phyloP scores from a whole-genome alignment of 441 rosid genomes.

The Dalechampia spathulata region DNA sequence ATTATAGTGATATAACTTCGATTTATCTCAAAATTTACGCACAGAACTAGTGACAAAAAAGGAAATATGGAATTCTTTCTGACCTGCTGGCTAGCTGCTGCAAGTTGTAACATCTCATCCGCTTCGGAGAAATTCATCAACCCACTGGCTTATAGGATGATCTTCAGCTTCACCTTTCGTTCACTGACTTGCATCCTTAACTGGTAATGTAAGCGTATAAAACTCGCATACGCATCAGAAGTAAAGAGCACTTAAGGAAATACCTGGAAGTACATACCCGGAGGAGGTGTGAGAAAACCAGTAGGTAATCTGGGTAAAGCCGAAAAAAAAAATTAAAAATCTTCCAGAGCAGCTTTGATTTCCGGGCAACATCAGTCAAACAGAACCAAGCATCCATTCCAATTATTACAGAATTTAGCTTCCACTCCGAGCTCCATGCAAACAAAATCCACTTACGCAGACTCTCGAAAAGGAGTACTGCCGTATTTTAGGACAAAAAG shows the following conservation, averaged over 20 bases:
- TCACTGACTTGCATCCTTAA: constrained; percentile 31
- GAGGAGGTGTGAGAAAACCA: constrained; percentile 29
- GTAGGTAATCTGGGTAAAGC: constrained; percentile 54
- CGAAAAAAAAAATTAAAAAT: no score
- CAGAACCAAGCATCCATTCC: no score
- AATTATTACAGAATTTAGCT: no score
- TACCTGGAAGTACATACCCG: constrained; percentile 1
- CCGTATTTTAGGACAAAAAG: no score
- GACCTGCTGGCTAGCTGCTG: constrained; percentile 83
- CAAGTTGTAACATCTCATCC: constrained; percentile 67
- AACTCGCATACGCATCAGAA: constrained; percentile 4
- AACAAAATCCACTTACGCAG: no score
- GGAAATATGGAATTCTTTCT: constrained; percentile 1
- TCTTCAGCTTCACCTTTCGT: constrained; percentile 62
- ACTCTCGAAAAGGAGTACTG: no score
- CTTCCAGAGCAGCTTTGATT: no score
- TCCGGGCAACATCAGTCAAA: no score
- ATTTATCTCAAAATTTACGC: neutral
- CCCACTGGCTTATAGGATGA: constrained; percentile 66
- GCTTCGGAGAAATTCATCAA: constrained; percentile 76
- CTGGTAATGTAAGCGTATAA: constrained; percentile 24
- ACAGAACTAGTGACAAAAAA: neutral
- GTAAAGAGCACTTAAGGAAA: constrained; percentile 5
- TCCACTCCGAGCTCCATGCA: no score
- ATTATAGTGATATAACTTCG: no score